Evolutionary conservation across 2,329 filamentous ascomycete genomes (phyloP).

Genomic region (Colletotrichum chlorophyti): DNA sequence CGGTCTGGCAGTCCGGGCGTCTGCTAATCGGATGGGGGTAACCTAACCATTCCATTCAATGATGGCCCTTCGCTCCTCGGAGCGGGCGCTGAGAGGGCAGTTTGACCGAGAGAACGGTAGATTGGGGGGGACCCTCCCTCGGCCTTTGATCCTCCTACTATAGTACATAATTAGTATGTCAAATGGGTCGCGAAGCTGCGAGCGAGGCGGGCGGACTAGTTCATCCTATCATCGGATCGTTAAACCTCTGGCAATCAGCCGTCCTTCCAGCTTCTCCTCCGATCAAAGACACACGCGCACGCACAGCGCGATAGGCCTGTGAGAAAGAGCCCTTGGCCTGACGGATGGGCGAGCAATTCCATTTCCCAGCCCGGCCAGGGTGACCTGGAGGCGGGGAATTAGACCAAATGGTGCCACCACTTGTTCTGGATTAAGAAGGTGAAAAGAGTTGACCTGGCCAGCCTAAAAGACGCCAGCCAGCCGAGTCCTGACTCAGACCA

Average conservation of each 20-base stretch:
- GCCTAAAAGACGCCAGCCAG: constrained; percentile 27
- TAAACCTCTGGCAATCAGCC: too few relatives aligned
- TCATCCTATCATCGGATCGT: too few relatives aligned
- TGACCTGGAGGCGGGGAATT: constrained; percentile 27
- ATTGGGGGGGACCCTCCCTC: constrained; percentile 1
- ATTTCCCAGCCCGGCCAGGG: constrained; percentile 24
- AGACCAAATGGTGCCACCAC: constrained; percentile 26
- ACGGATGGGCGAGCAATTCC: constrained; percentile 18
- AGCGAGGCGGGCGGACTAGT: constrained; percentile 9
- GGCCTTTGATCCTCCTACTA: too few relatives aligned
- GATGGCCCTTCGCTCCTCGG: constrained; percentile 9
- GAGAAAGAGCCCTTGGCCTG: constrained; percentile 17
- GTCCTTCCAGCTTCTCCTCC: too few relatives aligned
- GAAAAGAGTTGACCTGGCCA: constrained; percentile 11
- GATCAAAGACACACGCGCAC: too few relatives aligned
- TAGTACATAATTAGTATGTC: too few relatives aligned
- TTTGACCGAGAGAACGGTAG: constrained; percentile 23
- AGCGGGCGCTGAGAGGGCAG: constrained; percentile 25
- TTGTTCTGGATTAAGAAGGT: constrained; percentile 31
- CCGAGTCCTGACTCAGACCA: constrained; percentile 29
- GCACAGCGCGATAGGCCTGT: constrained; percentile 16
- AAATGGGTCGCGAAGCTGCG: constrained; percentile 13
- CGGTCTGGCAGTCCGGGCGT: constrained; percentile 20
- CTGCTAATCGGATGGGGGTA: constrained; percentile 23
- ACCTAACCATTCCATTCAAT: constrained; percentile 23